A percentile compares a stretch with the other conserved stretches of the same genome.
These are phyloP conservation scores for Lunasporangiospora selenospora DNA, from an alignment of 192 early-diverging fungal species.

Conservation along the genomic window DNA sequence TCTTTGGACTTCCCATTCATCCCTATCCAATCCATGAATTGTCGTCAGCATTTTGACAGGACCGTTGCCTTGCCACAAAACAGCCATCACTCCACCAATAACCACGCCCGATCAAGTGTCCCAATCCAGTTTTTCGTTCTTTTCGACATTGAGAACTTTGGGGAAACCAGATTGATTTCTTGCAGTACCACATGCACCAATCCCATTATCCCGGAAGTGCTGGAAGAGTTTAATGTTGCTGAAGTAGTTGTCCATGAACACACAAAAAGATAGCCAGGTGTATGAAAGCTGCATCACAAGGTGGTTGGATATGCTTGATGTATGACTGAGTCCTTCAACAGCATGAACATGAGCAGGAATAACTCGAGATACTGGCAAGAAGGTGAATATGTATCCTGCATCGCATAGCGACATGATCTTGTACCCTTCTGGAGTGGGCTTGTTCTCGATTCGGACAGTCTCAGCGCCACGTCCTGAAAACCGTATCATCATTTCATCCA, in stretches of 20 bases:
- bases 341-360: background rate
- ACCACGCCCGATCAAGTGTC: conserved; percentile 18
- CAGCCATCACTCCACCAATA: background rate
- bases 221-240: conserved; percentile 24
- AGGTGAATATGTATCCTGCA: conserved; percentile 34
- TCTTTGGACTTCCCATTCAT: conserved; percentile 12
- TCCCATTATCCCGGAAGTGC: conserved; percentile 3
- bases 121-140: conserved; percentile 14
- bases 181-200: conserved; percentile 36
- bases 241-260: conserved; percentile 44
- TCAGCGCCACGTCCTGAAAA: conserved; percentile 25
- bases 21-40: conserved; percentile 15
- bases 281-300: conserved; percentile 26
- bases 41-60: conserved; percentile 23
- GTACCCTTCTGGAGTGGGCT: conserved; percentile 33
- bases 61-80: conserved; percentile 17
- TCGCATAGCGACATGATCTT: conserved; percentile 46
- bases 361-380: conserved; percentile 16
- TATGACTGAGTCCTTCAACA: conserved; percentile 14
- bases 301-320: conserved; percentile 13
- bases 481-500: conserved; percentile 32
- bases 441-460: conserved; percentile 38
- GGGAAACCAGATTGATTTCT: conserved; percentile 12
- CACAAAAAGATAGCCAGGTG: conserved; percentile 1
- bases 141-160: conserved; percentile 20